Evolutionary conservation across 176 grass and related monocot species (phyloP).

Genomic region (Luzula sylvatica): DNA sequence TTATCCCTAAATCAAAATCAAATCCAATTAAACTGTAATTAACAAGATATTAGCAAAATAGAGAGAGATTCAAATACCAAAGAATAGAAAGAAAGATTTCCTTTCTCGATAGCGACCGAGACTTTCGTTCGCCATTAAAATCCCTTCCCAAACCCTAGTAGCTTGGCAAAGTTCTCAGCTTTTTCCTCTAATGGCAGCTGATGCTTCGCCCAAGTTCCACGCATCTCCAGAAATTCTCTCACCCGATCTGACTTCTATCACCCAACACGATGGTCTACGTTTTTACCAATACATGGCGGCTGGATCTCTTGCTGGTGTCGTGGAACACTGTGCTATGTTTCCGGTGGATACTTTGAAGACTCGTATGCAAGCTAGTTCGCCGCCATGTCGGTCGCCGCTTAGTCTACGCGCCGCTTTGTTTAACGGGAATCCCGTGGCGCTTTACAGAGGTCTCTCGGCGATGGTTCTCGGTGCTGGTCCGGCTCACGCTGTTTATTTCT

Average conservation of each 20-base stretch:
- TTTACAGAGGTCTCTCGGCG: conserved; percentile 76
- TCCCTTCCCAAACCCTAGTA: conserved; percentile 16
- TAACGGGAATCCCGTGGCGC: conserved; percentile 27
- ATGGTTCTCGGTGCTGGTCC: conserved; percentile 81
- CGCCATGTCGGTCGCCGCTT: conserved; percentile 34
- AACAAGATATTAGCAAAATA: background rate
- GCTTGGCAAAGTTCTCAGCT: too few relatives aligned
- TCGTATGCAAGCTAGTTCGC: conserved; percentile 59
- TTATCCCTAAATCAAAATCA: background rate
- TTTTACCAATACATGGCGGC: conserved; percentile 98
- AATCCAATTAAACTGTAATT: conserved; percentile 1
- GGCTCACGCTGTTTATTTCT: conserved; percentile 88
- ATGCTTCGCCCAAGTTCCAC: conserved; percentile 43
- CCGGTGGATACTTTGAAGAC: conserved; percentile 89
- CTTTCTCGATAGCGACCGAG: conserved; percentile 13
- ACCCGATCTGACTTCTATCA: conserved; percentile 18
- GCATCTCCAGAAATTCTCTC: conserved; percentile 28
- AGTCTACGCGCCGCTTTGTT: conserved; percentile 25
- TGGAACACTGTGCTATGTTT: conserved; percentile 91
- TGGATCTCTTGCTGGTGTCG: conserved; percentile 77
- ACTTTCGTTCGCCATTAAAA: conserved; percentile 22
- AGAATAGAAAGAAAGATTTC: background rate
- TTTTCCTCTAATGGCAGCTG: conserved; percentile 48
- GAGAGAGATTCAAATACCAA: background rate
- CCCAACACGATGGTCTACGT: conserved; percentile 57